Percentiles rank a stretch among this genome's conserved stretches.
Evolutionary conservation across 768 basidiomycete genomes (phyloP).

Genomic region (Rhodotorula babjevae): DNA sequence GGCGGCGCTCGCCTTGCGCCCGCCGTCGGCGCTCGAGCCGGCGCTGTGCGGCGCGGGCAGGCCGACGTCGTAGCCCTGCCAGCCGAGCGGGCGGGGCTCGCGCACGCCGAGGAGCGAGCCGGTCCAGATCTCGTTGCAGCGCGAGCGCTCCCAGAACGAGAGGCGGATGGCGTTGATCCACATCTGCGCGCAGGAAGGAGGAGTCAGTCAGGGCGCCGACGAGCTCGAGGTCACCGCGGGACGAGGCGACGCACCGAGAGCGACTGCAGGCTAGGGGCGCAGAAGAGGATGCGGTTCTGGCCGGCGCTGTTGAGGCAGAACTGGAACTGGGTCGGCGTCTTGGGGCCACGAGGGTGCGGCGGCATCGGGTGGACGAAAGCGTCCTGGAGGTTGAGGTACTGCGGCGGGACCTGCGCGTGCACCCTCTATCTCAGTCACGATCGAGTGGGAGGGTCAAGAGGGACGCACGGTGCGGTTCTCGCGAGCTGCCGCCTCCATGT

Average conservation of each 20-base stretch:
- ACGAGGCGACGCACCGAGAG: conserved; percentile 51
- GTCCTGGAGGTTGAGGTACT: conserved; percentile 82
- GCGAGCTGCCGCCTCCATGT: conserved; percentile 75
- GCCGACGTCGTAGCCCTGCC: conserved; percentile 45
- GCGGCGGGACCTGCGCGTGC: conserved; percentile 66
- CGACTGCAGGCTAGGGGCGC: conserved; percentile 48
- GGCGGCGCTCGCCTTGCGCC: conserved; percentile 50
- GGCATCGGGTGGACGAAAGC: conserved; percentile 45
- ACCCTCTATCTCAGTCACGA: not conserved
- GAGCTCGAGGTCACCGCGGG: not conserved
- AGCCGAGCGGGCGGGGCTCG: conserved; percentile 47
- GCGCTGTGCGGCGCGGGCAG: conserved; percentile 43
- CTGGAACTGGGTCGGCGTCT: conserved; percentile 58
- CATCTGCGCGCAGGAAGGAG: conserved; percentile 18
- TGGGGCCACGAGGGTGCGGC: conserved; percentile 52
- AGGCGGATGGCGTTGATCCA: conserved; percentile 90
- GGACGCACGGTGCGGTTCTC: conserved; percentile 53
- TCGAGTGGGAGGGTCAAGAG: too few species aligned
- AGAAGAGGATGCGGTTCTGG: conserved; percentile 80
- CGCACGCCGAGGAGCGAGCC: conserved; percentile 79
- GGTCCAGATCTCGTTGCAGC: conserved; percentile 94
- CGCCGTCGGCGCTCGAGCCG: conserved; percentile 35
- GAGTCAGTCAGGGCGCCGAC: not conserved
- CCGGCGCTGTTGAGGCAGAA: conserved; percentile 92
- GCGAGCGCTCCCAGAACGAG: conserved; percentile 88